Percentiles rank a stretch among this genome's conserved stretches.
Conservation (phyloP, 257 asterid genomes). For the Solanum bukasovii region DNA sequence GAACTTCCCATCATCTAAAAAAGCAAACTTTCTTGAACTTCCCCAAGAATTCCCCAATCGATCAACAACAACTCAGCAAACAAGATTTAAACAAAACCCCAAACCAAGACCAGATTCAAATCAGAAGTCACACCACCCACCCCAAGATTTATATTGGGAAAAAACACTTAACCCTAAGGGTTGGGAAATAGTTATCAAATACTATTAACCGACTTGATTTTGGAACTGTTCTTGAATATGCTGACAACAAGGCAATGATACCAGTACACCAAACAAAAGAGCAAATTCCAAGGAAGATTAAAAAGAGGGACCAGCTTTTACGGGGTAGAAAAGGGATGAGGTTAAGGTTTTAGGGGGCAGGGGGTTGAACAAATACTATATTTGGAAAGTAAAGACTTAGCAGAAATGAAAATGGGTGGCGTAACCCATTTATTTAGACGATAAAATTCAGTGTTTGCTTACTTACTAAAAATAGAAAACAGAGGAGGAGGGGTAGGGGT, state of each 20-base stretch:
- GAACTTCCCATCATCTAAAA: neutral
- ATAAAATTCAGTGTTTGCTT: neutral
- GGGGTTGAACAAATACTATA: neutral
- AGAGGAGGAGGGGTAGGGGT: too few relatives aligned
- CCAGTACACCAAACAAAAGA: neutral
- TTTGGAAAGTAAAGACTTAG: neutral
- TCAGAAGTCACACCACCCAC: neutral
- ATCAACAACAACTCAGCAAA: neutral
- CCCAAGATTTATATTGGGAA: neutral
- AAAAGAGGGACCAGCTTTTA: neutral
- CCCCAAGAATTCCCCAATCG: neutral
- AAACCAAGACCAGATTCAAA: neutral
- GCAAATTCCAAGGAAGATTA: neutral
- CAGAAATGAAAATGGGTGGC: neutral
- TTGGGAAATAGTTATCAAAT: neutral
- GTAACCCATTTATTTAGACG: neutral
- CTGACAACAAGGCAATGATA: neutral
- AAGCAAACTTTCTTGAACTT: neutral
- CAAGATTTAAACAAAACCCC: neutral
- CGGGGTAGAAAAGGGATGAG: neutral
- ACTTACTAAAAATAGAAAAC: neutral
- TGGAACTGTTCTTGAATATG: neutral
- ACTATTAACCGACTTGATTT: neutral
- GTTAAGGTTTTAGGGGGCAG: neutral
- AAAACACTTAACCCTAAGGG: neutral